phyloP scores from a whole-genome alignment of 768 basidiomycete genomes.

The Tylopilus rubrobrunneus region DNA sequence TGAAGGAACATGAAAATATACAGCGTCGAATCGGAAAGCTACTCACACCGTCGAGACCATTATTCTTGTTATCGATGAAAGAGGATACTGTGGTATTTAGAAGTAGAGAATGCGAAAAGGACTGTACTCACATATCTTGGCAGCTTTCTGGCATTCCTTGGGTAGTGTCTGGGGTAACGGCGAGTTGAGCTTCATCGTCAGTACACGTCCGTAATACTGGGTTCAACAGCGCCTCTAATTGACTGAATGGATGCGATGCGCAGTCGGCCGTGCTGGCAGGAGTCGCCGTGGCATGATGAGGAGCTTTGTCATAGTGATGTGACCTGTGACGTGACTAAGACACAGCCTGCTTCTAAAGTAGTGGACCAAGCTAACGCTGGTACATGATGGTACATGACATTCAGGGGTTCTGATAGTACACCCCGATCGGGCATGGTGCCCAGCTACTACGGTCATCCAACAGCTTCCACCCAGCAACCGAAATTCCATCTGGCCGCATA shows the following conservation, averaged over 20 bases:
- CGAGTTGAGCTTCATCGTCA: slow-evolving; percentile 45
- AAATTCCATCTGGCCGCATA: background rate
- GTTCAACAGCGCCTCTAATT: background rate
- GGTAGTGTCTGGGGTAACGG: slow-evolving; percentile 55
- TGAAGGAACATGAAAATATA: background rate
- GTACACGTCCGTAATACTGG: background rate
- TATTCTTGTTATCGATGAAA: slow-evolving; percentile 77
- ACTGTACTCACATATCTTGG: slow-evolving; percentile 68
- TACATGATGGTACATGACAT: slow-evolving; percentile 1
- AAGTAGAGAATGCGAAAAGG: background rate
- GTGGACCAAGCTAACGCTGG: no score
- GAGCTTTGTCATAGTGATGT: slow-evolving; percentile 16
- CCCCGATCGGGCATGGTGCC: slow-evolving; percentile 68
- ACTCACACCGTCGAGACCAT: slow-evolving; percentile 77
- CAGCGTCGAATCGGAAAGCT: background rate
- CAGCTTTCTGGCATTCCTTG: slow-evolving; percentile 85
- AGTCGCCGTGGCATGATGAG: background rate
- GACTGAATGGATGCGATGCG: slow-evolving; percentile 6
- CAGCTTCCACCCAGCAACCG: slow-evolving; percentile 49
- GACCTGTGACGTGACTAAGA: slow-evolving; percentile 19
- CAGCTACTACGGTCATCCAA: slow-evolving; percentile 44
- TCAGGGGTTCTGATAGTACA: slow-evolving; percentile 31
- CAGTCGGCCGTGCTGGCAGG: slow-evolving; percentile 15
- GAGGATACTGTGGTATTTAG: slow-evolving; percentile 56
- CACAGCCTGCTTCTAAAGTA: background rate